phyloP scores from a whole-genome alignment of 164 flowering plant genomes.

The Houttuynia cordata region DNA sequence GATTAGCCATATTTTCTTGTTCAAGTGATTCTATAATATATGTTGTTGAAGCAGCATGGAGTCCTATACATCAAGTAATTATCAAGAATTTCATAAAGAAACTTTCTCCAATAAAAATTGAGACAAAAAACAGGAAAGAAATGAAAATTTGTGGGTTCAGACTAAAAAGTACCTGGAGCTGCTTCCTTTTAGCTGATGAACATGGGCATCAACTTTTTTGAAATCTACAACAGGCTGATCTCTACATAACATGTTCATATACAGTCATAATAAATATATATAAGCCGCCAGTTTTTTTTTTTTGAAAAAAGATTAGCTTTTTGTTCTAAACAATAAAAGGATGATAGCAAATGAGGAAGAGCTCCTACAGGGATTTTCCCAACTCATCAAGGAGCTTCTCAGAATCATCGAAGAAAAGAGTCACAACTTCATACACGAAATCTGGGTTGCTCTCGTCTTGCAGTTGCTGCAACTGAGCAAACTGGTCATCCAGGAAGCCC shows the following conservation, averaged over 20 bases:
- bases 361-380: conserved; percentile 39
- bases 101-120: background rate
- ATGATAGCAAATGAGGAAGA: conserved; percentile 4
- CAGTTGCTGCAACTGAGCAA: conserved; percentile 49
- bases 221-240: conserved; percentile 38
- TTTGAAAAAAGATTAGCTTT: background rate
- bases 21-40: background rate
- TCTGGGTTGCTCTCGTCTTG: conserved; percentile 76
- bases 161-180: conserved; percentile 44
- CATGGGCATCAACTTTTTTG: conserved; percentile 44
- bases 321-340: background rate
- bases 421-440: conserved; percentile 60
- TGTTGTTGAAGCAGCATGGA: too few relatives aligned
- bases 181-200: conserved; percentile 67
- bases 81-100: too few relatives aligned
- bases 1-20: background rate
- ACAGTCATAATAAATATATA: background rate
- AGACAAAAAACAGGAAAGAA: background rate
- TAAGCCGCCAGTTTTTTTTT: too few relatives aligned
- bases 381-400: conserved; percentile 56
- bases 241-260: conserved; percentile 11
- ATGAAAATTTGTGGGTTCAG: background rate
- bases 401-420: conserved; percentile 67
- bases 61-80: too few relatives aligned
- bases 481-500: conserved; percentile 62